Evolutionary conservation across 768 basidiomycete species (phyloP), one percentile per base, ranked within the genome.

Genomic region (Sarcodon aspratus): DNA sequence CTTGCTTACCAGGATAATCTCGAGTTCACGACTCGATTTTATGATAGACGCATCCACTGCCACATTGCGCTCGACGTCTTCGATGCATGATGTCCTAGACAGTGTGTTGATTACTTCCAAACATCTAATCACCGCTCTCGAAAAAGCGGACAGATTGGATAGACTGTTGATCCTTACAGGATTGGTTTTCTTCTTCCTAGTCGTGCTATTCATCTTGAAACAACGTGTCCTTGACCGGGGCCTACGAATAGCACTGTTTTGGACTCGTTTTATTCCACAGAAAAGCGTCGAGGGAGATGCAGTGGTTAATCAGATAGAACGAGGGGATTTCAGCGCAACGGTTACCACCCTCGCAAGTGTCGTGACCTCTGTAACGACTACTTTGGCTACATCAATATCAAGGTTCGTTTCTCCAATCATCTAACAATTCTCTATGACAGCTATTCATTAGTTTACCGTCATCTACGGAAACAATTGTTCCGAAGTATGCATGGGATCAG

Each of bases 141-240:
- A 96, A 65, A 83, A 84, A 51, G 78, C 92, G 12, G 94, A 98
- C 69, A 84, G 87, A 80, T 69, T 94, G 15, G 96, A 99, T 69
- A 84, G 94, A 6, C 62, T 96, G 31, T 68, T 98, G 52, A 84
- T 99, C 56, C 66, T 92, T 48, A 72, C 80, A 1, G 88, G 79
- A 0, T 78, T 98, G 34, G 61, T 71, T 9, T 88, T 97, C 63
- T 99, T 99, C 69, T 52, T 81, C 50, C 76, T 93, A 13, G 83
- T 88, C 32, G 80, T 92, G 7, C 73, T 84, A 21, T 94, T 88
- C 57, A 85, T 99, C 55, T 58, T 98, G 57, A 91, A 96, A 65
- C 82, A 93, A 50, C 76, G 96, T 12, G 67, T 97, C 44, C 54
- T 97, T 34, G 89, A 95, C 61, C 77, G 80, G 34, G 79, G 86